phyloP scores from a whole-genome alignment of 106 monocot genomes.

The Posidonia australis region DNA sequence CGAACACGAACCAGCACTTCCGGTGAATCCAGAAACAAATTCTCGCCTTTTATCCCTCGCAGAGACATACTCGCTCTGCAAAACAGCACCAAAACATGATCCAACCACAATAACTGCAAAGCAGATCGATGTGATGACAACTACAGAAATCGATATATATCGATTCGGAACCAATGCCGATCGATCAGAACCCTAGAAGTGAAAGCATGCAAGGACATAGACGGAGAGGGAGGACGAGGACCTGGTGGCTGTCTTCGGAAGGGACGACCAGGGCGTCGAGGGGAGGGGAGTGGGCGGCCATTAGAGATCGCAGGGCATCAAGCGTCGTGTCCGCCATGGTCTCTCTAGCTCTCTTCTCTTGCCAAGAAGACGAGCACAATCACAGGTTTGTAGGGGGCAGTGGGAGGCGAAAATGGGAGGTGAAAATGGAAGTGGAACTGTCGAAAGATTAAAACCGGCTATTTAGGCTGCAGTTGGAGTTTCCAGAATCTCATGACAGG shows the following conservation, averaged over 20 bases:
- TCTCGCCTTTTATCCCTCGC: conserved; percentile 74
- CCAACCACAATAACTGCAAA: not conserved
- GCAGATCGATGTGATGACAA: too few species aligned
- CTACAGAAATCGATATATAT: too few species aligned
- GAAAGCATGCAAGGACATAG: not conserved
- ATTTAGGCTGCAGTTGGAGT: too few species aligned
- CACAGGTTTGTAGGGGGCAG: too few species aligned
- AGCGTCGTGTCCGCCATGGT: conserved; percentile 45
- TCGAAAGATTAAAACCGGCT: too few species aligned
- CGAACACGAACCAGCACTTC: conserved; percentile 68
- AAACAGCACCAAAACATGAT: not conserved
- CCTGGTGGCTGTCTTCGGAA: conserved; percentile 94
- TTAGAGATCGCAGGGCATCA: conserved; percentile 66
- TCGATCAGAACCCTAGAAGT: not conserved
- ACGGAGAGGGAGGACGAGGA: conserved; percentile 7
- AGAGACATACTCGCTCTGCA: conserved; percentile 92
- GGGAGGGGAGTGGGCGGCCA: conserved; percentile 74
- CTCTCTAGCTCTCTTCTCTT: not conserved
- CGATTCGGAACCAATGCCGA: too few species aligned
- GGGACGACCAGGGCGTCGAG: conserved; percentile 84
- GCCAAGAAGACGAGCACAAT: too few species aligned
- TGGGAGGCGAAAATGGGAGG: too few species aligned
- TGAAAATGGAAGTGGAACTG: too few species aligned
- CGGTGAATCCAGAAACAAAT: conserved; percentile 83
- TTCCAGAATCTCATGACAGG: too few species aligned